phyloP scores from a whole-genome alignment of 2,329 filamentous ascomycete genomes.

The Arthroderma sp. region DNA sequence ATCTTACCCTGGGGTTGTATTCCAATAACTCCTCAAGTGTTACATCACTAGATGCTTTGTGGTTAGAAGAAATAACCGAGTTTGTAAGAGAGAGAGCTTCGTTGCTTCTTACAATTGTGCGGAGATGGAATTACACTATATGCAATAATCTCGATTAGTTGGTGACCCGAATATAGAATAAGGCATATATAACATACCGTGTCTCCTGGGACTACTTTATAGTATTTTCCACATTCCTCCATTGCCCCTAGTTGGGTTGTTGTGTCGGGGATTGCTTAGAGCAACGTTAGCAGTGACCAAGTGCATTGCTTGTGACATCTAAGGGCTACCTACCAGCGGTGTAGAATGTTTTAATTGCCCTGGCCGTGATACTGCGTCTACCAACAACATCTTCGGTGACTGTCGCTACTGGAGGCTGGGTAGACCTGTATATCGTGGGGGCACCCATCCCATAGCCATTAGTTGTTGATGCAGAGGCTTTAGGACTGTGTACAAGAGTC shows the following conservation, averaged over 20 bases:
- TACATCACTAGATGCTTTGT: neutral
- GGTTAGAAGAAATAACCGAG: neutral
- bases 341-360: neutral
- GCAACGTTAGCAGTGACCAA: neutral
- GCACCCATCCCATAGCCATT: neutral
- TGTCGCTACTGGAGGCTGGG: neutral
- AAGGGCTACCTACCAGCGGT: neutral
- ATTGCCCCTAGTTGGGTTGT: conserved; percentile 14
- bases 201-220: conserved; percentile 12
- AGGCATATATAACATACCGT: conserved; percentile 11
- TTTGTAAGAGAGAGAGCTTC: neutral
- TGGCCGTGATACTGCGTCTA: neutral
- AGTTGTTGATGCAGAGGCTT: neutral
- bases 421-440: neutral
- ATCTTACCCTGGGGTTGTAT: conserved; percentile 12
- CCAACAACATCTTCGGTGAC: neutral
- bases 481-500: conserved; percentile 7
- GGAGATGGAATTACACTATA: conserved; percentile 14
- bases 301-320: too few relatives aligned
- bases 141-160: conserved; percentile 3
- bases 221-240: conserved; percentile 12
- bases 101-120: conserved; percentile 9
- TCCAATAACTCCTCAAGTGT: conserved; percentile 7
- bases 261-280: conserved; percentile 8
- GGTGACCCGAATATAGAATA: neutral